Evolutionary conservation across 176 grass and related monocot species (phyloP).

Genomic region (Hyparrhenia diplandra): DNA sequence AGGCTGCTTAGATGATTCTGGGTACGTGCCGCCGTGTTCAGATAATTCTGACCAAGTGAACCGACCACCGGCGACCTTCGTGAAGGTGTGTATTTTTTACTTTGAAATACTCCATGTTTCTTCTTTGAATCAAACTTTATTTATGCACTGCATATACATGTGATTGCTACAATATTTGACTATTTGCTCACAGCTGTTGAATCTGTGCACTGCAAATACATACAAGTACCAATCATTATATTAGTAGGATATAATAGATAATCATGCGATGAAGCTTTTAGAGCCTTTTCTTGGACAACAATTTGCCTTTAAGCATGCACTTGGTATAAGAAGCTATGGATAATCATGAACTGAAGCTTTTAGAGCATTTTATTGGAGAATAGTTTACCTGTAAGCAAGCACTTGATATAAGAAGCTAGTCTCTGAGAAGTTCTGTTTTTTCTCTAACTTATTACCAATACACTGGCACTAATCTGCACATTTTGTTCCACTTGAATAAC

Average conservation of each 20-base stretch:
- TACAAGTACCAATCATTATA: background rate
- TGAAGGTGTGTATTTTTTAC: slow-evolving; percentile 58
- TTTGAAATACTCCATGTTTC: background rate
- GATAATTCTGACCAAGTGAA: slow-evolving; percentile 63
- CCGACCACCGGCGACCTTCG: slow-evolving; percentile 59
- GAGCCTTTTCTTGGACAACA: background rate
- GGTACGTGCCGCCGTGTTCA: slow-evolving; percentile 49
- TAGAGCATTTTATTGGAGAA: background rate
- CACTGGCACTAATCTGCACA: background rate
- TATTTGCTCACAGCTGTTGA: background rate
- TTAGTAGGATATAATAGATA: background rate
- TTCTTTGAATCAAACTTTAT: background rate
- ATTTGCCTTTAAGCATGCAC: background rate
- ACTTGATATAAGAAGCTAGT: background rate
- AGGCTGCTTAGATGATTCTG: slow-evolving; percentile 65
- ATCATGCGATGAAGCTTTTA: too few species aligned
- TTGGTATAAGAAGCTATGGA: background rate
- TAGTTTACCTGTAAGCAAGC: background rate
- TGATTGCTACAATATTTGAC: background rate
- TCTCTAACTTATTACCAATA: background rate
- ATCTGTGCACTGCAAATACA: background rate
- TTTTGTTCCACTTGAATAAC: slow-evolving; percentile 22
- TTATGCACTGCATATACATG: background rate
- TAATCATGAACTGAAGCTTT: background rate
- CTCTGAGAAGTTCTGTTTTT: background rate